These are phyloP conservation scores for Dendrobium catenatum DNA, from an alignment of 106 monocot species.

Conservation along the genomic window DNA sequence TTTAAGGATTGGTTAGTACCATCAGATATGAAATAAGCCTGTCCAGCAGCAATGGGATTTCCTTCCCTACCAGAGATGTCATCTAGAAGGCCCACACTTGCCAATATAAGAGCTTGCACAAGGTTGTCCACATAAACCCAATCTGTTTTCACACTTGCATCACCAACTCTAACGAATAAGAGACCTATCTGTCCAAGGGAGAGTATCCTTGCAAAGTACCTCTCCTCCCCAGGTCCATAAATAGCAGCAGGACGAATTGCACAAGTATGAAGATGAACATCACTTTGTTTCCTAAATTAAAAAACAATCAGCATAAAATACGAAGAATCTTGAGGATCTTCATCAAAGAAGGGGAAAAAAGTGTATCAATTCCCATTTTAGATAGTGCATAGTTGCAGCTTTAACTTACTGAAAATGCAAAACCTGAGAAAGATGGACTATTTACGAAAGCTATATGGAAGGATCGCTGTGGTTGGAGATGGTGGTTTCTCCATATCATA, in stretches of 20 bases:
- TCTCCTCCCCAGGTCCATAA: slow-evolving; percentile 93
- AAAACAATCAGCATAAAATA: background rate
- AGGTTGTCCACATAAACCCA: slow-evolving; percentile 95
- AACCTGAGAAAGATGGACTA: too few relatives aligned
- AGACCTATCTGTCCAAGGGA: slow-evolving; percentile 74
- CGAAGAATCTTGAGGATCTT: too few relatives aligned
- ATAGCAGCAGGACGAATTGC: slow-evolving; percentile 90
- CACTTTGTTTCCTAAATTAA: slow-evolving; percentile 44
- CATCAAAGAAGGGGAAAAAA: too few relatives aligned
- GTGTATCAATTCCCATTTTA: too few relatives aligned
- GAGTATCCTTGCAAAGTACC: slow-evolving; percentile 82
- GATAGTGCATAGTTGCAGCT: too few relatives aligned
- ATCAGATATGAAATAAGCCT: slow-evolving; percentile 93
- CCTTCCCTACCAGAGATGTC: slow-evolving; percentile 63
- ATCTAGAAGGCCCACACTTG: slow-evolving; percentile 84
- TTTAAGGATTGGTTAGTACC: slow-evolving; percentile 28
- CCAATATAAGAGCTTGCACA: slow-evolving; percentile 77
- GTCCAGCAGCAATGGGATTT: slow-evolving; percentile 72
- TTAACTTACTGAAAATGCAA: too few relatives aligned
- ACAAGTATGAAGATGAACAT: slow-evolving; percentile 67
- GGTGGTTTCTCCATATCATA: too few relatives aligned
- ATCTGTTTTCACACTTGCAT: slow-evolving; percentile 61
- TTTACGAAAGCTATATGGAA: too few relatives aligned
- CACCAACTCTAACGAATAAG: slow-evolving; percentile 60
- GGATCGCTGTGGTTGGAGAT: too few relatives aligned